Base-by-base conservation (phyloP, 768 basidiomycete species). In the Boletus sp. region DNA sequence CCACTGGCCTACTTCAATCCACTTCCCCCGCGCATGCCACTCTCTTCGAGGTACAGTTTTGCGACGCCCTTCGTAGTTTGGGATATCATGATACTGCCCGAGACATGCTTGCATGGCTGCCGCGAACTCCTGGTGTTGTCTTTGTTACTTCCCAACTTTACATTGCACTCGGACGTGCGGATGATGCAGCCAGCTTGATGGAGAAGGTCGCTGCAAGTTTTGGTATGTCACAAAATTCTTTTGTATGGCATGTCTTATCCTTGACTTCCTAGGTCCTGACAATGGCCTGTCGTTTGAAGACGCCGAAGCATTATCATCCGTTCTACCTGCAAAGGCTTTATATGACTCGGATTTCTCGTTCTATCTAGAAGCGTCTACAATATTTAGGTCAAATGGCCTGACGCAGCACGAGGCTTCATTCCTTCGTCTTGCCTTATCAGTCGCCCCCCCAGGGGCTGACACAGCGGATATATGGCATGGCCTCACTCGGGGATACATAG, bases 351-450 rank as follows among this genome's bases (percentile, higher is more conserved):
- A 83, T 50, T 83, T 85, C 62, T 75, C 78, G 9, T 96, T 89
- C 74, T 94, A 93, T 72, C 70, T 85, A 29, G 90, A 93, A 69
- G 80, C 82, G 35, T 82, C 87, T 17, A 71, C 79, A n/a, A 72
- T 95, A 10, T 97, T 93, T 75, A 87, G 84, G 61, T 72, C 78
- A 45, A 75, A 74, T 23, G 74, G 72, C 32, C 69, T 81, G 48
- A 75, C 84, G 30, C 75, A 75, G 23, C 77, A 88, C 30, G 87
- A 93, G 61, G 82, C 90, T 32, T 69, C 72, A 23, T 98, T 96
- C 67, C 82, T 88, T 44, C 83, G 86, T 59, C 75, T 92, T 33
- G 92, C 95, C 10, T 78, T 97, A 55, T 85, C 87, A n/a, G 79
- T 80, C 47, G 83, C 83, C 7, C 76, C 80, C 19, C 60, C 70